phyloP scores from a whole-genome alignment of 169 alveolate genomes.

The Sarcocystis neurona region DNA sequence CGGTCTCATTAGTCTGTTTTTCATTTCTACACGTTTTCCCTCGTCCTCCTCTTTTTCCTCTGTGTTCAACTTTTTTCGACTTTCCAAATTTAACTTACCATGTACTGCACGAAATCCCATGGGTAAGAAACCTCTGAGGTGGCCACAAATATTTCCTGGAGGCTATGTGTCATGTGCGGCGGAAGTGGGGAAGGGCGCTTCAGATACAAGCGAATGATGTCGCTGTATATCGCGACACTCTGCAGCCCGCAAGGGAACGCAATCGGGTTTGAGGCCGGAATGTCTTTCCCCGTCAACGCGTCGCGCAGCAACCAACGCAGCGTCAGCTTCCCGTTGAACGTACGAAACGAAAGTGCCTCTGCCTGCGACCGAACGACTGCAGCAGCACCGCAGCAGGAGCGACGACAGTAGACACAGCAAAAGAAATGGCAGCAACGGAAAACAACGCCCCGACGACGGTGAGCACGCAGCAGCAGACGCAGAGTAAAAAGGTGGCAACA shows the following conservation, averaged over 20 bases:
- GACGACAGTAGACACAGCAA: not conserved
- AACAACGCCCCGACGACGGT: too few species aligned
- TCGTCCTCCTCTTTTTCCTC: too few species aligned
- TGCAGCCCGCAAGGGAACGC: slow-evolving; percentile 33
- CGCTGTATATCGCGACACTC: slow-evolving; percentile 2
- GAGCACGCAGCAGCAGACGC: too few species aligned
- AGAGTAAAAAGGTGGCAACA: too few species aligned
- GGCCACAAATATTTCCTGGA: not conserved
- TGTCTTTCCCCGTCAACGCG: not conserved
- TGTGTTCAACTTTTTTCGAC: too few species aligned
- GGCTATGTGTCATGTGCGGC: not conserved
- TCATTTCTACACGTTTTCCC: too few species aligned
- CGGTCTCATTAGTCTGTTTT: too few species aligned
- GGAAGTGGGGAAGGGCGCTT: not conserved
- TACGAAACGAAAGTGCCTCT: not conserved
- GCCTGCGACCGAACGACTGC: not conserved
- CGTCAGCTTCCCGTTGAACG: slow-evolving; percentile 7
- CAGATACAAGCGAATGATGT: not conserved
- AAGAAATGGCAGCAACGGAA: too few species aligned
- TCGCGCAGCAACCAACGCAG: not conserved
- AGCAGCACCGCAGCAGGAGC: not conserved
- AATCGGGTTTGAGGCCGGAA: not conserved
- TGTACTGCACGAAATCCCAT: slow-evolving; percentile 2
- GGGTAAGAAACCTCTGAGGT: not conserved
- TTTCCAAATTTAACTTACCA: too few species aligned